Percentiles rank a stretch among this genome's conserved stretches.
Conservation (phyloP, 768 basidiomycete genomes). For the Termitomyces sp. region DNA sequence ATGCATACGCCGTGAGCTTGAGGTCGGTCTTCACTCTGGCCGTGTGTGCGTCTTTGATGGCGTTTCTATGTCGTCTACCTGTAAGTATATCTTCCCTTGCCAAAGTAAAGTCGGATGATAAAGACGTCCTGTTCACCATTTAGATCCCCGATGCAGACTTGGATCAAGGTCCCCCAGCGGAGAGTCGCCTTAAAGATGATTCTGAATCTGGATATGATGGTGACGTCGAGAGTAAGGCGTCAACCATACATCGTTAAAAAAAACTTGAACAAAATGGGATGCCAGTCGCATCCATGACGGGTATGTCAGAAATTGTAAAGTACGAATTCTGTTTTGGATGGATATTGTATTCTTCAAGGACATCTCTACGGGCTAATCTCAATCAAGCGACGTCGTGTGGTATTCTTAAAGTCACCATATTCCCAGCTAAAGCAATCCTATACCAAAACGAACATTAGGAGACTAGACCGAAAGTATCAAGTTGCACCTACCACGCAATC, state of each 20-base stretch:
- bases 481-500: conserved; percentile 53
- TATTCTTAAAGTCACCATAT: conserved; percentile 40
- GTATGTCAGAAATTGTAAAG: no score
- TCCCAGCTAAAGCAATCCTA: conserved; percentile 79
- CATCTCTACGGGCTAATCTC: neutral
- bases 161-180: conserved; percentile 3
- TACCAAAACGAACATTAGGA: neutral
- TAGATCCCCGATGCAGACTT: conserved; percentile 22
- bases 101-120: neutral
- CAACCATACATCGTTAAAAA: neutral
- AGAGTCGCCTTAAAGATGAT: neutral
- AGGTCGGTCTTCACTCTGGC: conserved; percentile 53
- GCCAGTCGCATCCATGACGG: neutral
- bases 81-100: conserved; percentile 26
- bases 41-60: conserved; percentile 43
- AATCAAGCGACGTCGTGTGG: conserved; percentile 3
- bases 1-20: conserved; percentile 50
- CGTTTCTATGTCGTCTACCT: conserved; percentile 48
- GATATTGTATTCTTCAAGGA: neutral
- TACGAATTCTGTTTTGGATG: no score
- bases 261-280: neutral
- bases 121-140: neutral
- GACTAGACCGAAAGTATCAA: neutral
- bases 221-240: conserved; percentile 13
- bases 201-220: conserved; percentile 14